Evolutionary conservation across 805 yeast species (phyloP).

Genomic region (Starmerella gropengiesseri): DNA sequence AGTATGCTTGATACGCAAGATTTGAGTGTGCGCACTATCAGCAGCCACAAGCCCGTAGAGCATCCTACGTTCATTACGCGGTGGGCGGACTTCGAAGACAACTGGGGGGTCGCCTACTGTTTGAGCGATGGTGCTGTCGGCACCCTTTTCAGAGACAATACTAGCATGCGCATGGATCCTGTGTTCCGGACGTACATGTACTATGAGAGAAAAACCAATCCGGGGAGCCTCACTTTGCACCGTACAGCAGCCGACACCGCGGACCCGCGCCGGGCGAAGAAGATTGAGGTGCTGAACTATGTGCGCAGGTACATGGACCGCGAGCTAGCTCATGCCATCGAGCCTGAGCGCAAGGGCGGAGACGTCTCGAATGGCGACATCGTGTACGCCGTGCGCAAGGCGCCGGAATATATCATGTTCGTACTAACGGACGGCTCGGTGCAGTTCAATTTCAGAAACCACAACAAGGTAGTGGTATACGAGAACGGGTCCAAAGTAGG

Average conservation of each 20-base stretch:
- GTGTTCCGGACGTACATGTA: slow-evolving; percentile 41
- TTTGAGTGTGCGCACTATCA: slow-evolving; percentile 1
- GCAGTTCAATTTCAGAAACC: slow-evolving; percentile 93
- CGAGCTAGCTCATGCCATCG: slow-evolving; percentile 52
- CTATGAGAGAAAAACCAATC: slow-evolving; percentile 44
- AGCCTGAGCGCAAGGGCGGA: slow-evolving; percentile 44
- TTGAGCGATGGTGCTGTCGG: slow-evolving; percentile 83
- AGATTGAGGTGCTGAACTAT: slow-evolving; percentile 75
- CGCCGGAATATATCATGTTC: slow-evolving; percentile 75
- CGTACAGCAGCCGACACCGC: slow-evolving; percentile 35
- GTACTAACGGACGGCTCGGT: slow-evolving; percentile 83
- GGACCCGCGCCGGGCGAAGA: slow-evolving; percentile 34
- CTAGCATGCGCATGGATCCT: slow-evolving; percentile 61
- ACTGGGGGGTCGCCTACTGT: slow-evolving; percentile 91
- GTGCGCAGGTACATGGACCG: slow-evolving; percentile 88
- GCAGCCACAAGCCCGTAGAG: slow-evolving; percentile 7
- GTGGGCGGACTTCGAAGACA: slow-evolving; percentile 97
- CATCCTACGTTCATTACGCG: slow-evolving; percentile 40
- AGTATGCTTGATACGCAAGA: slow-evolving; percentile 1
- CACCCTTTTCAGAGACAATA: slow-evolving; percentile 75
- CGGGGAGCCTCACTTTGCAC: slow-evolving; percentile 22
- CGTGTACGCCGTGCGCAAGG: slow-evolving; percentile 72
- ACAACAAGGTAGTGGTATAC: slow-evolving; percentile 74
- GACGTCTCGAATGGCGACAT: slow-evolving; percentile 36
- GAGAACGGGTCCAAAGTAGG: slow-evolving; percentile 66